Percentiles rank a stretch among this genome's conserved stretches.
These are phyloP conservation scores for Hermanozyma aechmeae DNA, from an alignment of 805 yeast genomes.

Conservation along the genomic window DNA sequence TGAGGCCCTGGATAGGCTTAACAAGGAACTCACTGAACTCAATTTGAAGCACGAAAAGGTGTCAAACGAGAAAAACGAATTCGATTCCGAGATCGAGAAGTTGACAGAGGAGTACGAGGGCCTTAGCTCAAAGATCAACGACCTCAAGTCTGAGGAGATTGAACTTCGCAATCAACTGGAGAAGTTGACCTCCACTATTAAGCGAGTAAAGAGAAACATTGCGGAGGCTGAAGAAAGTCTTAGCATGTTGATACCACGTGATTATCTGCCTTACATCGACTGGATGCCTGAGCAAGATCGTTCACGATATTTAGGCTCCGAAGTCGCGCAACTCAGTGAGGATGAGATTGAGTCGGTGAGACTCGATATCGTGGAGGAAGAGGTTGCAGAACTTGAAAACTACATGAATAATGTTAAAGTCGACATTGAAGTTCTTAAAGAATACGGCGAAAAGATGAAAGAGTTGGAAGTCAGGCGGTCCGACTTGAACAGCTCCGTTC, in stretches of 20 bases:
- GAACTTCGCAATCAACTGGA: conserved; percentile 60
- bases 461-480: conserved; percentile 58
- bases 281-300: conserved; percentile 39
- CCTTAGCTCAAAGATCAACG: conserved; percentile 40
- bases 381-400: conserved; percentile 45
- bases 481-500: conserved; percentile 63
- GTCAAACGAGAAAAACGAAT: conserved; percentile 29
- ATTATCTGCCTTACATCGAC: conserved; percentile 39
- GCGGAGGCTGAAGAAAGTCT: conserved; percentile 31
- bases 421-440: conserved; percentile 67
- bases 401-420: conserved; percentile 48
- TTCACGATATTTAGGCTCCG: conserved; percentile 22
- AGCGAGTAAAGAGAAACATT: conserved; percentile 30
- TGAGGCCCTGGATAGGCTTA: conserved; percentile 10
- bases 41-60: background rate
- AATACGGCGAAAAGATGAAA: conserved; percentile 56
- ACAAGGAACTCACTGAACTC: conserved; percentile 17
- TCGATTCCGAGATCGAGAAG: conserved; percentile 30
- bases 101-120: conserved; percentile 19
- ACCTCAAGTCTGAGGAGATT: conserved; percentile 54
- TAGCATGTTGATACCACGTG: conserved; percentile 39
- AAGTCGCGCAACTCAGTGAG: conserved; percentile 35
- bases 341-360: conserved; percentile 45
- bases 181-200: conserved; percentile 35
- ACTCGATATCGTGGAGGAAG: conserved; percentile 37